Percentiles rank a stretch among this genome's conserved stretches.
Conservation (phyloP, 768 basidiomycete species). For the Lactarius tabidus region DNA sequence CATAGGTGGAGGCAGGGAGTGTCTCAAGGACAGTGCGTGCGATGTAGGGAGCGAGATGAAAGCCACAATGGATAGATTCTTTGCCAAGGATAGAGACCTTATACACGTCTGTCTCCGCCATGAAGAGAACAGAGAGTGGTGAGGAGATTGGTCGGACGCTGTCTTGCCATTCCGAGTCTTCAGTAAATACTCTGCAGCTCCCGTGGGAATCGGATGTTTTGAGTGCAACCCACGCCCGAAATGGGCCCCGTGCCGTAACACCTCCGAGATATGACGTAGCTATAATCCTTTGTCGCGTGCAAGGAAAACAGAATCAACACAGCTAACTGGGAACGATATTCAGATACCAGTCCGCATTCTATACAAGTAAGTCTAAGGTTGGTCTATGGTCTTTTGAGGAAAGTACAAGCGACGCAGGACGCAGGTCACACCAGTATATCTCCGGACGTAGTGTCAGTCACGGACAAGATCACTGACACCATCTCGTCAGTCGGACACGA, state of each 20-base stretch:
- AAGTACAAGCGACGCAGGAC: not conserved
- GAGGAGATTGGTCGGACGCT: not conserved
- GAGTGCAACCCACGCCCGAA: not conserved
- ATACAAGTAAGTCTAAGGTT: constrained; percentile 8
- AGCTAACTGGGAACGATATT: not conserved
- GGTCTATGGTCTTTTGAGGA: constrained; percentile 8
- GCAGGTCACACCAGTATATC: not conserved
- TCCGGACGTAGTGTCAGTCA: constrained; percentile 4
- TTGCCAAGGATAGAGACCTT: constrained; percentile 45
- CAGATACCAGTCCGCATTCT: not conserved
- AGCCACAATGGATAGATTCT: constrained; percentile 50
- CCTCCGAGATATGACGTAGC: constrained; percentile 7
- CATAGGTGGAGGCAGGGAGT: constrained; percentile 80
- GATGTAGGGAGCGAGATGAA: constrained; percentile 60
- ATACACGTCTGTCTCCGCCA: constrained; percentile 33
- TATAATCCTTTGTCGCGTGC: not conserved
- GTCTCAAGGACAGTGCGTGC: constrained; percentile 62
- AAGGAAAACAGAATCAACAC: not conserved
- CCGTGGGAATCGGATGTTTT: constrained; percentile 21
- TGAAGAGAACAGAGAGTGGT: not conserved
- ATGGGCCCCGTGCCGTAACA: constrained; percentile 1
- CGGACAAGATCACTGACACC: constrained; percentile 20
- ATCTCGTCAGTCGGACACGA: not conserved
- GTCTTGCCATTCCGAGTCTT: not conserved
- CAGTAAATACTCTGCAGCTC: constrained; percentile 11